Evolutionary conservation across 176 grass and related monocot species (phyloP).

Genomic region (Raddia guianensis): DNA sequence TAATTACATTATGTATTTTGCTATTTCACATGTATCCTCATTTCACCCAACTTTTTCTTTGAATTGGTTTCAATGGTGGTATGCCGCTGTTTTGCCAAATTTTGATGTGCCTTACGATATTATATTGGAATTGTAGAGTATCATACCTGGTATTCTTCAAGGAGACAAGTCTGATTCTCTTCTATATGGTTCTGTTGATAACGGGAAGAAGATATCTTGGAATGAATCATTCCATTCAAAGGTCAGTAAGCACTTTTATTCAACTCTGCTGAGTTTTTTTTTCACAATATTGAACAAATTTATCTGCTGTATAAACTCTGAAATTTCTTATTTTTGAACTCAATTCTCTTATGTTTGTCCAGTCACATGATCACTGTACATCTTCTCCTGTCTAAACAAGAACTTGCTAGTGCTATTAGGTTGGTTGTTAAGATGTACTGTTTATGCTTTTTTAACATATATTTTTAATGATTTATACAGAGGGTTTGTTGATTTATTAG

Average conservation of each 20-base stretch:
- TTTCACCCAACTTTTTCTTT: background rate
- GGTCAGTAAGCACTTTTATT: slow-evolving; percentile 45
- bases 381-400: background rate
- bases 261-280: background rate
- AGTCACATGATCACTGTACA: background rate
- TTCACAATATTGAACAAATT: background rate
- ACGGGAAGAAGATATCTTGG: slow-evolving; percentile 99
- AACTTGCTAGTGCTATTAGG: background rate
- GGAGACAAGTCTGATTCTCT: slow-evolving; percentile 98
- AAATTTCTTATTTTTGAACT: background rate
- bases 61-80: background rate
- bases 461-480: background rate
- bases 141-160: slow-evolving; percentile 99
- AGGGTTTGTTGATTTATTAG: background rate
- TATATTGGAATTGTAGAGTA: slow-evolving; percentile 62
- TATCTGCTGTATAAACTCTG: background rate
- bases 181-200: slow-evolving; percentile 96
- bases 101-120: slow-evolving; percentile 4
- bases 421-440: slow-evolving; percentile 20
- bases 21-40: slow-evolving; percentile 17
- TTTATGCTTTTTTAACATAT: background rate
- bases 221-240: slow-evolving; percentile 94
- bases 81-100: background rate
- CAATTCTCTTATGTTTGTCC: background rate
- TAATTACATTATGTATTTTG: slow-evolving; percentile 16